These are phyloP conservation scores for Backusella psychrophila DNA, from an alignment of 192 early-diverging fungal species.

Conservation along the genomic window DNA sequence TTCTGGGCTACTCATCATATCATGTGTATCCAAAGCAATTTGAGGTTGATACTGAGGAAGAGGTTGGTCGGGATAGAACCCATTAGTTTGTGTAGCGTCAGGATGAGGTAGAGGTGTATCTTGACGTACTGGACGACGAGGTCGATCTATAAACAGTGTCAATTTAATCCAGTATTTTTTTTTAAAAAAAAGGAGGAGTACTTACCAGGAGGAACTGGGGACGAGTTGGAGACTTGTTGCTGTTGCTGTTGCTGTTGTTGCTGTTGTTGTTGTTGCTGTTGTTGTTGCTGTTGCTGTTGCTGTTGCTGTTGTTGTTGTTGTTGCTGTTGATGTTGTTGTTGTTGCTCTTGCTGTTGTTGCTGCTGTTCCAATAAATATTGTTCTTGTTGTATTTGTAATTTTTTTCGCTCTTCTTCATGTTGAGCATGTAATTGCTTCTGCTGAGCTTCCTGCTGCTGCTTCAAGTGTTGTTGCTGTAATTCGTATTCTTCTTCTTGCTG, in stretches of 20 bases:
- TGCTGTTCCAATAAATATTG: not conserved
- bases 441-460: not conserved
- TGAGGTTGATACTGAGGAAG: conserved; percentile 4
- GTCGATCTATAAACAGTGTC: not conserved
- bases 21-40: not conserved
- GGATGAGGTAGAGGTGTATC: conserved; percentile 9
- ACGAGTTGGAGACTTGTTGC: not conserved
- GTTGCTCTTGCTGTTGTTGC: not conserved
- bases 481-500: conserved; percentile 2
- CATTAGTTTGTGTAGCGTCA: not conserved
- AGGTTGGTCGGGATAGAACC: not conserved
- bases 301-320: not conserved
- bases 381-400: conserved; percentile 2
- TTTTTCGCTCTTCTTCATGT: not conserved
- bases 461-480: not conserved
- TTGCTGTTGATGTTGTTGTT: not conserved
- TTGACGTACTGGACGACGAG: not conserved
- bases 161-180: not conserved
- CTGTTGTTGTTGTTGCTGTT: not conserved
- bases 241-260: not conserved
- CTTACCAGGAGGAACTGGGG: not conserved
- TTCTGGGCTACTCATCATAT: not conserved
- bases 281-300: not conserved
- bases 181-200: not conserved
- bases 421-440: not conserved